phyloP scores from a whole-genome alignment of 2,329 filamentous ascomycete species.

The Pyrenophora seminiperda region DNA sequence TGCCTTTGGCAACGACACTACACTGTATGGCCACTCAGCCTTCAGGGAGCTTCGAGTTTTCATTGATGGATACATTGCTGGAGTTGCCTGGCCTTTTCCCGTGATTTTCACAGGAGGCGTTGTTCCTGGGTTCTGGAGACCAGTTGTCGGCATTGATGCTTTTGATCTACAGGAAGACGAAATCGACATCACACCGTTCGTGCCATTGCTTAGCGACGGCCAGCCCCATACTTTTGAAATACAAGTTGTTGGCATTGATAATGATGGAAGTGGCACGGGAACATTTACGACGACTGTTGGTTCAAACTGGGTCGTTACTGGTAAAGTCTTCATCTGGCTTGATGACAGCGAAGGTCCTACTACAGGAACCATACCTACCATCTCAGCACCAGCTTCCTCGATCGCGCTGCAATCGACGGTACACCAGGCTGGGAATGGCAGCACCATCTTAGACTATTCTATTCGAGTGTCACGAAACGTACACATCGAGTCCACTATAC shows the following conservation, averaged over 20 bases:
- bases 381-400: conserved; percentile 50
- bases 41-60: conserved; percentile 79
- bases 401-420: conserved; percentile 59
- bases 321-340: conserved; percentile 81
- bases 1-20: conserved; percentile 63
- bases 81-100: conserved; percentile 80
- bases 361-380: conserved; percentile 51
- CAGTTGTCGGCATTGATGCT: conserved; percentile 76
- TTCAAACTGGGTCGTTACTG: conserved; percentile 76
- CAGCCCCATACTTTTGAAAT: conserved; percentile 70
- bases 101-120: conserved; percentile 83
- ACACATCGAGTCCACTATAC: conserved; percentile 58
- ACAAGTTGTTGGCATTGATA: conserved; percentile 67
- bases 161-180: conserved; percentile 81
- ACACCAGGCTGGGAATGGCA: conserved; percentile 56
- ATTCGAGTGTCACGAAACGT: conserved; percentile 63
- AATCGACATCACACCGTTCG: conserved; percentile 79
- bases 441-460: conserved; percentile 62
- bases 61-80: conserved; percentile 74
- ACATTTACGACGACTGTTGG: conserved; percentile 61
- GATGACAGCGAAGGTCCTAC: conserved; percentile 59
- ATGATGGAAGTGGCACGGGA: conserved; percentile 57
- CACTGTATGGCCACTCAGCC: conserved; percentile 69
- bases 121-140: conserved; percentile 75
- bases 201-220: conserved; percentile 71